Evolutionary conservation across 2,329 filamentous ascomycete genomes (phyloP), one percentile per base, ranked within the genome.

Genomic region (Cadophora gregata): DNA sequence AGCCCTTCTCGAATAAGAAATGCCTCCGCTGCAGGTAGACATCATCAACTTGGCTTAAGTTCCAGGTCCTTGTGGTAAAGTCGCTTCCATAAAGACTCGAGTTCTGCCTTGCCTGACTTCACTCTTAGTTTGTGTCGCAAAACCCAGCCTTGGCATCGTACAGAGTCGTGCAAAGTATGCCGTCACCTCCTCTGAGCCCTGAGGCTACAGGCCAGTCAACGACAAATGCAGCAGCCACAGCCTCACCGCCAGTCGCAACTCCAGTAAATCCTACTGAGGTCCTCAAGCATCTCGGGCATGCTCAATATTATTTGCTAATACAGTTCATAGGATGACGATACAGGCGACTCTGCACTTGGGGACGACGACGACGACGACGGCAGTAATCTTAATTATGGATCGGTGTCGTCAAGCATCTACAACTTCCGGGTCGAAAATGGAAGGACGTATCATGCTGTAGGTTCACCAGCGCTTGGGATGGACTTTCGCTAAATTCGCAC

Each of bases 401-500:
- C 69, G 19, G 56, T 71, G 2, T 53, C 45, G 25, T 68, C 64
- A n/a, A 70, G 64, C 25, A 65, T 71, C 24, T 70, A 68, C 33
- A 64, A 69, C 10, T 65, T 53, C 21, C 63, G 64, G 1, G 67
- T 65, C 9, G 70, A 72, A 48, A 69, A 72, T 33, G 70, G 70
- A 25, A 66, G 69, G 53, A 71, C 67, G 14, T 72, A 71, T 60
- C 70, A 72, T 59, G 61, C 65, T 21, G 67, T 69, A 27, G 9
- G 63, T 66, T 36, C 21, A 50, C 16, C 21, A 2, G 16, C 29
- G 25, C 24, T 12, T 6, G 38, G 27, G 36, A 51, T 10, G 4
- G 48, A 14, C 3, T 14, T 33, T 4, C 8, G 9, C 60, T 65
- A 27, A 64, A 24, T 5, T 33, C 3, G 19, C 27, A 3, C 19